Evolutionary conservation across 106 monocot species (phyloP), one percentile per base, ranked within the genome.

Genomic region (Ottelia alismoides): DNA sequence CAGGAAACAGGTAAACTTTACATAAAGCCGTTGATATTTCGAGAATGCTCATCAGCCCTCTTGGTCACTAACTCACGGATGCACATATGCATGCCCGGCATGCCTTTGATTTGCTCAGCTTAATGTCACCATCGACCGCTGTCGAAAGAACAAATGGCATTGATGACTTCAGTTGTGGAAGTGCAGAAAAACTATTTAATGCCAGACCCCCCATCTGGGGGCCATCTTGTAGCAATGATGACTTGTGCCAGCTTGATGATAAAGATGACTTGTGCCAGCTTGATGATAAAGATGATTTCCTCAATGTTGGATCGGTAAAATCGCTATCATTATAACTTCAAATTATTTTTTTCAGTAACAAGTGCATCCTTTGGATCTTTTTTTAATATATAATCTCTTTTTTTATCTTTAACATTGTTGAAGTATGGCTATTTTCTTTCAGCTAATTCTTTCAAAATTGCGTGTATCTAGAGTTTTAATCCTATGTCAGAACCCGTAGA

Each of bases 401-500:
- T n/a, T n/a, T n/a, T n/a, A n/a, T n/a, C n/a, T n/a, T n/a, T n/a
- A n/a, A n/a, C n/a, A n/a, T n/a, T n/a, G n/a, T n/a, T n/a, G n/a
- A n/a, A n/a, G n/a, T n/a, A n/a, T n/a, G n/a, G n/a, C n/a, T n/a
- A n/a, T n/a, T n/a, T n/a, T n/a, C n/a, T n/a, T n/a, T n/a, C n/a
- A n/a, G n/a, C n/a, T n/a, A n/a, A n/a, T n/a, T n/a, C n/a, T n/a
- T n/a, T n/a, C n/a, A n/a, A n/a, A n/a, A 52, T 60, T 26, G 2
- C 58, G 63, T 55, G 11, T 31, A n/a, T 53, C 16, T 55, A 94
- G 93, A 94, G 93, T 60, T 88, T 78, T 56, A 94, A 94, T 68
- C 84, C 80, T 26, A 78, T 84, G 78, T 81, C 77, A 2, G 93
- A 94, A 32, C 87, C 87, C 11, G 70, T 84, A 49, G 88, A 89